These are phyloP conservation scores for Trametes gibbosa DNA, from an alignment of 768 basidiomycete species.

Conservation along the genomic window DNA sequence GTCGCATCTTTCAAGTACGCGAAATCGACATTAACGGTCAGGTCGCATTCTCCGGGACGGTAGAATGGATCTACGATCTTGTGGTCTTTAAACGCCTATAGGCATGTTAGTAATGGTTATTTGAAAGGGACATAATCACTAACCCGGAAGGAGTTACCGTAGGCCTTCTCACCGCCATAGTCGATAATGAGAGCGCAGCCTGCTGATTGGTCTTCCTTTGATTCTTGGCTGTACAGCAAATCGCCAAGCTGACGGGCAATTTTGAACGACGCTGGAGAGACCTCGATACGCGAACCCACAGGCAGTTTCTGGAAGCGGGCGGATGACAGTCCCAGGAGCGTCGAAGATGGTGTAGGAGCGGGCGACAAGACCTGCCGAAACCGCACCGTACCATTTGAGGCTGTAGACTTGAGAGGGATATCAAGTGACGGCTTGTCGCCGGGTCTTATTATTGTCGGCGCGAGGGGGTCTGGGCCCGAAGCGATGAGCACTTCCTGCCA, in stretches of 20 bases:
- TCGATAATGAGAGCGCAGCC: slow-evolving; percentile 77
- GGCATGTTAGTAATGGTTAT: not conserved
- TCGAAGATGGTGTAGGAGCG: slow-evolving; percentile 49
- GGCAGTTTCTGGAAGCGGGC: slow-evolving; percentile 68
- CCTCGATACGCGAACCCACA: slow-evolving; percentile 73
- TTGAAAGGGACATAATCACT: not conserved
- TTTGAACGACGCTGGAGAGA: slow-evolving; percentile 69
- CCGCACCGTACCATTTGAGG: slow-evolving; percentile 19
- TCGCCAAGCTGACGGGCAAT: slow-evolving; percentile 67
- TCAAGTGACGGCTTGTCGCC: slow-evolving; percentile 18
- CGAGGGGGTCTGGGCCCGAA: slow-evolving; percentile 39
- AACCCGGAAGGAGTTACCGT: slow-evolving; percentile 79
- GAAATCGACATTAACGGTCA: slow-evolving; percentile 98
- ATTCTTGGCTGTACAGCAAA: slow-evolving; percentile 40
- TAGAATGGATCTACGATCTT: slow-evolving; percentile 82
- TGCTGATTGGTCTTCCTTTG: slow-evolving; percentile 37
- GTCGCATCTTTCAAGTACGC: slow-evolving; percentile 80
- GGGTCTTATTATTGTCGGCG: slow-evolving; percentile 27
- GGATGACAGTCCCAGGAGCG: slow-evolving; percentile 61
- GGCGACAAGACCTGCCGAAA: slow-evolving; percentile 70
- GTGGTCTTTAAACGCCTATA: slow-evolving; percentile 87
- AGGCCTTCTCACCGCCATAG: slow-evolving; percentile 76
- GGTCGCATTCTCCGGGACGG: slow-evolving; percentile 81
- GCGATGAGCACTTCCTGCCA: slow-evolving; percentile 87
- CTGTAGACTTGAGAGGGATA: slow-evolving; percentile 8